A percentile compares a stretch with the other conserved stretches of the same genome.
Evolutionary conservation across 192 early-diverging fungal genomes (phyloP).

Genomic region (Phycomyces blakesleeanus): DNA sequence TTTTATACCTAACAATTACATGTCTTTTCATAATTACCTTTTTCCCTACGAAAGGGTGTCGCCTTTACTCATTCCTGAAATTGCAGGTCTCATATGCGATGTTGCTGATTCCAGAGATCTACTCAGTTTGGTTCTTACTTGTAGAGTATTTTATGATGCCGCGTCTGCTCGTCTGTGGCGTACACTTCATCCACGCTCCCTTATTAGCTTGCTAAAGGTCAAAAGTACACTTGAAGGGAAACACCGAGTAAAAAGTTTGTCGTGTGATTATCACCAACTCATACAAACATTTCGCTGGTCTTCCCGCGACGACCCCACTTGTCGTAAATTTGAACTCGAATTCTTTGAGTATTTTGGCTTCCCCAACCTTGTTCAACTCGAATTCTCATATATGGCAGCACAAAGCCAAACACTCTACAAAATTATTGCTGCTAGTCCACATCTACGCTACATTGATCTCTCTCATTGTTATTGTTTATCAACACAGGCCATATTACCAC

Average conservation of each 20-base stretch:
- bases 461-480: constrained; percentile 33
- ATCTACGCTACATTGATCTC: constrained; percentile 25
- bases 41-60: no score
- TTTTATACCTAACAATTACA: no score
- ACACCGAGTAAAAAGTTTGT: neutral
- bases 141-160: constrained; percentile 20
- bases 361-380: constrained; percentile 16
- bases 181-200: constrained; percentile 24
- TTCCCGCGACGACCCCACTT: constrained; percentile 18
- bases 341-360: constrained; percentile 31
- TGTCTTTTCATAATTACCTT: no score
- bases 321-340: constrained; percentile 20
- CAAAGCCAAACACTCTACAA: constrained; percentile 19
- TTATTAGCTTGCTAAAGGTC: constrained; percentile 21
- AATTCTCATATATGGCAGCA: constrained; percentile 30
- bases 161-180: constrained; percentile 22
- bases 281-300: constrained; percentile 27
- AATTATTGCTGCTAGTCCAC: constrained; percentile 15
- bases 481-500: constrained; percentile 27
- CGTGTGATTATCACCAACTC: constrained; percentile 17
- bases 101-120: constrained; percentile 23
- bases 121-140: constrained; percentile 24
- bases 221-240: constrained; percentile 32
- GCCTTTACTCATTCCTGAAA: constrained; percentile 28
- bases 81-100: constrained; percentile 24